Base-by-base conservation (phyloP, 352 stramenopile genomes). In the Phytophthora tubulina region DNA sequence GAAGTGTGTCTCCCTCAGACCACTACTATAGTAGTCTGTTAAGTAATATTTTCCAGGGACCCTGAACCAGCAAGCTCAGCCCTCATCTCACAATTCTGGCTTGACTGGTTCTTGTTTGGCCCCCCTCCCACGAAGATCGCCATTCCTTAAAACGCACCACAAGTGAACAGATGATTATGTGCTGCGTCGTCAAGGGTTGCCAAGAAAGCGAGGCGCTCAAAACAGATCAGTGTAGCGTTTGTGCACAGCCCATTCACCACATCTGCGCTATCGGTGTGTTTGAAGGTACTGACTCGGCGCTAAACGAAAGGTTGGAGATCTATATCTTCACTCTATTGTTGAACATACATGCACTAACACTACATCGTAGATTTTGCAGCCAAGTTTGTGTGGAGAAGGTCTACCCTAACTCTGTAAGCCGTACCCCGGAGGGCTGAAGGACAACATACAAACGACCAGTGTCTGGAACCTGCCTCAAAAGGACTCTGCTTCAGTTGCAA, bases 401-500 rank as follows among this genome's bases (percentile, higher is more conserved):
- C 17, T 45, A 58, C 17, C 35, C 35, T 3, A 58, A 39, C 11
- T n/a, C n/a, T n/a, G 30, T 13, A 17, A 41, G 11, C 31, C 6
- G 15, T 35, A 8, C 33, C n/a, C n/a, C n/a, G n/a, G n/a, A 30
- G 46, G 60, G 6, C 9, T 70, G 4, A 66, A 70, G 15, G 46
- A 70, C 7, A 74, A 70, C 7, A 53, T 70, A 7, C 21, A 57
- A 4, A 60, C 39, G 3, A 17, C 32, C 1, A 49, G 8, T 21
- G 21, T 58, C 8, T 52, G 27, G 36, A 57, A 64, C 2, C 8
- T 59, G 49, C 15, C 17, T 62, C 0, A 9, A 6, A 45, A n/a
- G 39, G 6, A 33, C 30, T 1, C 32, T 61, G 5, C 15, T 59
- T 2, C 63, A 64, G 9, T 3, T 70, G n/a, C 32, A 70, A 6